Conservation (phyloP, 176 grass and related monocot species). For the Zoysia pacifica region DNA sequence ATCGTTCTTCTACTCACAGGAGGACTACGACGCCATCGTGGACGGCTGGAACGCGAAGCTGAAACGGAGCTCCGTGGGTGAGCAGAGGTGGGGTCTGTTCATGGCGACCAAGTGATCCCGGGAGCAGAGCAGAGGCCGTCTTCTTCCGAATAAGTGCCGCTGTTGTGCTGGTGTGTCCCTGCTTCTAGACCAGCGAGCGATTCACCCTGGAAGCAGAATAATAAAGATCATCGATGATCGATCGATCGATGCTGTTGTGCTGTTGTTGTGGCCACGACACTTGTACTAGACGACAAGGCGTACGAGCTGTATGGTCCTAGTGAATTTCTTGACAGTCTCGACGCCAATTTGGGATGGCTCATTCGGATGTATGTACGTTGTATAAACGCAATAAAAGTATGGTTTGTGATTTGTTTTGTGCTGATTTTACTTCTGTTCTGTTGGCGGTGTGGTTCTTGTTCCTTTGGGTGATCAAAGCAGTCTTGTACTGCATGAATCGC, state of each 20-base stretch:
- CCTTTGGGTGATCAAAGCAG: background rate
- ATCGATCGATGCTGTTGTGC: background rate
- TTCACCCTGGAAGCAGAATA: slow-evolving; percentile 9
- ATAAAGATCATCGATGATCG: too few relatives aligned
- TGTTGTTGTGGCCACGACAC: background rate
- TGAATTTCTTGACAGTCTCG: too few relatives aligned
- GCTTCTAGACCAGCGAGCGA: slow-evolving; percentile 32
- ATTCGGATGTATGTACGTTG: too few relatives aligned
- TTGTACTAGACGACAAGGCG: background rate
- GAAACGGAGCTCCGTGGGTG: slow-evolving; percentile 71
- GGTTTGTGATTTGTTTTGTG: background rate
- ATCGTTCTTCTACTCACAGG: slow-evolving; percentile 46
- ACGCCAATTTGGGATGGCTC: too few relatives aligned
- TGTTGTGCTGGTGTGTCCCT: slow-evolving; percentile 1
- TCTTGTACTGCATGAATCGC: too few relatives aligned
- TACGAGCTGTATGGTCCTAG: too few relatives aligned
- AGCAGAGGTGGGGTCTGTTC: slow-evolving; percentile 94
- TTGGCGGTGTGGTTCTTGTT: background rate
- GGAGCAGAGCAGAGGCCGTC: background rate
- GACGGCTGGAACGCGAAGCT: slow-evolving; percentile 95
- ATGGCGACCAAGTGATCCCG: slow-evolving; percentile 70
- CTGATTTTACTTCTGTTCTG: background rate
- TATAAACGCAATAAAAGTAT: too few relatives aligned
- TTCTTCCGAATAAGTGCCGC: slow-evolving; percentile 12
- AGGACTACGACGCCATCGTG: slow-evolving; percentile 84